phyloP scores from a whole-genome alignment of 1,139 yeast species.

The Waltiozyma solani region DNA sequence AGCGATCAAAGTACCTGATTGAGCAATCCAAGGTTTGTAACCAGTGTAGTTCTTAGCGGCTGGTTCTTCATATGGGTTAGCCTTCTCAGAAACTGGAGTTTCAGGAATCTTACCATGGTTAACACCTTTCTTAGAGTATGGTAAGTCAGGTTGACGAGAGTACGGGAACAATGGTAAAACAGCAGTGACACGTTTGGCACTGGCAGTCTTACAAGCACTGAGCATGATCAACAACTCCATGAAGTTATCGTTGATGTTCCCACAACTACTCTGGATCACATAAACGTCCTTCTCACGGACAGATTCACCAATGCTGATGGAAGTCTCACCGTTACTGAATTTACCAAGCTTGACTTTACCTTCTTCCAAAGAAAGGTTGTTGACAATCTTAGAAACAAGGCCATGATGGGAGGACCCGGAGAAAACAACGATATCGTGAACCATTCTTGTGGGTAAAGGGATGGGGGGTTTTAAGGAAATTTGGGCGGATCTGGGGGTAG shows the following conservation, averaged over 20 bases:
- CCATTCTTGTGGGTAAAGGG: slow-evolving; percentile 11
- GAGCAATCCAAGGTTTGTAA: slow-evolving; percentile 92
- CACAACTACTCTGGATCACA: slow-evolving; percentile 61
- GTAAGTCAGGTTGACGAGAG: slow-evolving; percentile 92
- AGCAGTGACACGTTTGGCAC: slow-evolving; percentile 89
- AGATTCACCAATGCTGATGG: slow-evolving; percentile 70
- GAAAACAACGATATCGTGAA: slow-evolving; percentile 59
- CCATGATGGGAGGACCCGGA: slow-evolving; percentile 65
- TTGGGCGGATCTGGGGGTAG: too few species aligned
- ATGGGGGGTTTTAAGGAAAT: too few species aligned
- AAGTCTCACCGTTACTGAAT: slow-evolving; percentile 84
- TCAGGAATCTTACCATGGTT: slow-evolving; percentile 1
- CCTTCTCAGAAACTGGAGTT: slow-evolving; percentile 2
- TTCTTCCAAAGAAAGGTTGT: slow-evolving; percentile 53
- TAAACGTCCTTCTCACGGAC: slow-evolving; percentile 93
- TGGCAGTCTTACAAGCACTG: slow-evolving; percentile 92
- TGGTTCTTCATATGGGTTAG: not conserved
- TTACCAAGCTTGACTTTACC: slow-evolving; percentile 49
- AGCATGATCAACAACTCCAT: slow-evolving; percentile 82
- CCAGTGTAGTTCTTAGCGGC: slow-evolving; percentile 39
- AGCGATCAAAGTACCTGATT: slow-evolving; percentile 89
- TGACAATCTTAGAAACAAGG: slow-evolving; percentile 50
- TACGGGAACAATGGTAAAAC: slow-evolving; percentile 93
- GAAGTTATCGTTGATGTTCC: slow-evolving; percentile 85
- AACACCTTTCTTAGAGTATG: slow-evolving; percentile 60